Conservation (phyloP, 2,329 filamentous ascomycete species). For the Colletotrichum abscissum region DNA sequence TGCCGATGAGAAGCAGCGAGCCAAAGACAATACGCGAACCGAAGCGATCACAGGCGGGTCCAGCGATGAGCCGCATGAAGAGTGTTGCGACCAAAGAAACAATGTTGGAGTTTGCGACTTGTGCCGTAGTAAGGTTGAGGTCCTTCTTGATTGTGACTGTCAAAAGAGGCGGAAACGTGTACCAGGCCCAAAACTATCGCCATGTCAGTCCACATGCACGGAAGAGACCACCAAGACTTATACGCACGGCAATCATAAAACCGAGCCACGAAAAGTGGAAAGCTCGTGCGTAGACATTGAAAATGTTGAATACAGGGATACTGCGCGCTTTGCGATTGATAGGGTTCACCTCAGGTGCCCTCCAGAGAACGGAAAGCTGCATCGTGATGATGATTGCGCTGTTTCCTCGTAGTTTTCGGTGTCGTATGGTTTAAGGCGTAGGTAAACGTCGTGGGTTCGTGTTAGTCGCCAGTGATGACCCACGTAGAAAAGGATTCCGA, state of each 20-base stretch:
- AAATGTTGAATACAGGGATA: conserved; percentile 81
- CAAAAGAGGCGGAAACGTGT: conserved; percentile 87
- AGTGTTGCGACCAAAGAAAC: conserved; percentile 81
- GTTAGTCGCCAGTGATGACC: not conserved
- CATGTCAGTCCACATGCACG: conserved; percentile 41
- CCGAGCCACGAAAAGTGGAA: conserved; percentile 92
- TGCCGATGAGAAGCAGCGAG: conserved; percentile 78
- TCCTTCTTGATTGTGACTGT: conserved; percentile 84
- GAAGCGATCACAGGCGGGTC: conserved; percentile 86
- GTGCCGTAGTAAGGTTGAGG: conserved; percentile 73
- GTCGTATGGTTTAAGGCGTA: not conserved
- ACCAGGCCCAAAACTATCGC: conserved; percentile 83
- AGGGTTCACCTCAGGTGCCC: conserved; percentile 81
- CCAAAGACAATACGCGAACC: conserved; percentile 86
- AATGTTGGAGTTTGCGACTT: conserved; percentile 92
- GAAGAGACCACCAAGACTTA: conserved; percentile 41
- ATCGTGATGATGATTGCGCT: conserved; percentile 38
- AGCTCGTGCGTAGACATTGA: conserved; percentile 84
- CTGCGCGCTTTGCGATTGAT: conserved; percentile 85
- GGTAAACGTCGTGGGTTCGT: not conserved
- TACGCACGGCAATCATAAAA: conserved; percentile 82
- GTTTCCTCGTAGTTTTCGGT: not conserved
- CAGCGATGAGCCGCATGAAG: conserved; percentile 80
- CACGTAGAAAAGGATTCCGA: not conserved
- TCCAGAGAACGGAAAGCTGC: conserved; percentile 55